These are phyloP conservation scores for Primulina huaijiensis DNA, from an alignment of 257 asterid species.

Conservation along the genomic window DNA sequence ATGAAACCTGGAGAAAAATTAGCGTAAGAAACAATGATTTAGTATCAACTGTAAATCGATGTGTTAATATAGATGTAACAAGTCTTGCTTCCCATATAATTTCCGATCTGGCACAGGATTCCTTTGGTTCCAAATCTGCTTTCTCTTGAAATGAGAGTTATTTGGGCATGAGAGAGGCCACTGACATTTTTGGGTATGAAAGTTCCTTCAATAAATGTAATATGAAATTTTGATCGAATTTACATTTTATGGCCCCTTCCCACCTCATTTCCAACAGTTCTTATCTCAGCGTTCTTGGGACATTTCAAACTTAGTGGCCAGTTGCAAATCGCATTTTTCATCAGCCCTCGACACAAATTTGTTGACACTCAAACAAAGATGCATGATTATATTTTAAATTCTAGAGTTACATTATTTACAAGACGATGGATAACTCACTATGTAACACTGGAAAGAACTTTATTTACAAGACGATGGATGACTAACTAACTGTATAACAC, in stretches of 20 bases:
- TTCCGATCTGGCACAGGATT: neutral
- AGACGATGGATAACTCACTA: neutral
- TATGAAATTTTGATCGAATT: too few species aligned
- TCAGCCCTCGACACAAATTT: neutral
- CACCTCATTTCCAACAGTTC: neutral
- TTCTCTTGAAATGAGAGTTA: neutral
- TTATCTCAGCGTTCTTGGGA: neutral
- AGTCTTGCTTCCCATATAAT: neutral
- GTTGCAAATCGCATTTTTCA: too few species aligned
- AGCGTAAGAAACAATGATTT: slow-evolving; percentile 22
- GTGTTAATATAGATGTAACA: neutral
- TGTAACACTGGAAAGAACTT: neutral
- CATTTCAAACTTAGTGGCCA: neutral
- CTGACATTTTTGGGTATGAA: too few species aligned
- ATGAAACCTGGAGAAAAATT: slow-evolving; percentile 59
- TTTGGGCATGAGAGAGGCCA: neutral
- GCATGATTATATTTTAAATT: neutral
- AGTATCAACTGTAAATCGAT: neutral
- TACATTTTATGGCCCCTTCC: neutral
- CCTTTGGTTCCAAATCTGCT: neutral
- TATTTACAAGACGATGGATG: neutral
- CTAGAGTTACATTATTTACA: neutral
- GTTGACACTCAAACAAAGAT: neutral
- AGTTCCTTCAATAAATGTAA: too few species aligned
- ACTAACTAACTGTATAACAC: neutral